Evolutionary conservation across 305 asterid species (phyloP).

Genomic region (Vinca major): DNA sequence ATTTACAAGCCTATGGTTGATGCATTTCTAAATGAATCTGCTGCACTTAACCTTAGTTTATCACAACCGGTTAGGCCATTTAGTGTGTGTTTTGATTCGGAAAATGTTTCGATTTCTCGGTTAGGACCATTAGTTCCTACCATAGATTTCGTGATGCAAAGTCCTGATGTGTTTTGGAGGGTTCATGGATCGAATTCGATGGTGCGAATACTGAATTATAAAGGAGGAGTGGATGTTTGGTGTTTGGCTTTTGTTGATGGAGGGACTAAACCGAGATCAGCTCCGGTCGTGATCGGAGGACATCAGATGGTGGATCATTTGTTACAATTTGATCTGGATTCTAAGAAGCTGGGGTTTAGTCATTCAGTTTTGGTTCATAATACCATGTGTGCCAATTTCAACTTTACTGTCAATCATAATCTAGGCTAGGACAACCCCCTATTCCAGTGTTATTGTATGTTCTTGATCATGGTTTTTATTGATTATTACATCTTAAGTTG

Average conservation of each 20-base stretch:
- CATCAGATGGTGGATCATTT: constrained; percentile 48
- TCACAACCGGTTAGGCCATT: constrained; percentile 14
- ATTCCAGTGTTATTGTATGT: too few relatives aligned
- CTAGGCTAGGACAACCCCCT: not conserved
- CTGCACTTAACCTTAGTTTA: constrained; percentile 8
- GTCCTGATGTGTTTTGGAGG: constrained; percentile 13
- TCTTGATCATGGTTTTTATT: too few relatives aligned
- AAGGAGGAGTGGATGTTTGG: constrained; percentile 13
- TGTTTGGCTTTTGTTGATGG: constrained; percentile 38
- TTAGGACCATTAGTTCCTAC: constrained; percentile 16
- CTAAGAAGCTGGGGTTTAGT: constrained; percentile 32
- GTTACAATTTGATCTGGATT: constrained; percentile 35
- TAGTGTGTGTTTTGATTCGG: constrained; percentile 8
- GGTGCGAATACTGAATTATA: constrained; percentile 5
- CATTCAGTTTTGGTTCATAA: constrained; percentile 36
- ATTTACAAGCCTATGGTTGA: constrained; percentile 3
- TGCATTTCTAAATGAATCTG: constrained; percentile 13
- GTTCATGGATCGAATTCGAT: constrained; percentile 17
- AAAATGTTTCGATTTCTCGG: not conserved
- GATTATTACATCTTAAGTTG: too few relatives aligned
- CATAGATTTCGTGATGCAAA: constrained; percentile 11
- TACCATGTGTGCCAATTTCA: constrained; percentile 48
- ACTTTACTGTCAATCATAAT: constrained; percentile 28
- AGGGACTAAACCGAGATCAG: constrained; percentile 22
- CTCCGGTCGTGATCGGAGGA: constrained; percentile 41